Base-by-base conservation (phyloP, 257 asterid genomes). In the Euphrasia confusa region DNA sequence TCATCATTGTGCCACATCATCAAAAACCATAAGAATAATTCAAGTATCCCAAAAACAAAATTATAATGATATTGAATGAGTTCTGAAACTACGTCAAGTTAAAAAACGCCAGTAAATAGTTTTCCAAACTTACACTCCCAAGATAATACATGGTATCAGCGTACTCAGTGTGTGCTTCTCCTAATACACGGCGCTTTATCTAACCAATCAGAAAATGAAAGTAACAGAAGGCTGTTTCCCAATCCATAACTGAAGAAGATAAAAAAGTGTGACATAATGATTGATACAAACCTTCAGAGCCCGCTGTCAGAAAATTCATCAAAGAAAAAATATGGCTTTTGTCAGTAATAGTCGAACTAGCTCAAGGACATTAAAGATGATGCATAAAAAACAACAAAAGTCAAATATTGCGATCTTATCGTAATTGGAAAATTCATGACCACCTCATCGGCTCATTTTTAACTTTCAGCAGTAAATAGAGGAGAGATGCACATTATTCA, bases 81-180 rank as follows among this genome's bases (percentile, higher is more conserved):
- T 50, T 59, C 57, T 17, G 21, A 26, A 15, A 69, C 9, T 30
- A 54, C 1, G 28, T n/a, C 26, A 55, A 39, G 42, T 63, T 33
- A 33, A 53, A 24, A n/a, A 60, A 44, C 26, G 8, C 15, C 11
- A 50, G 33, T 28, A 35, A 39, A 63, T 58, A 50, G 35, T 61
- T 59, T 69, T 58, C 4, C 45, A 79, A 68, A 71, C 82, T 84
- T 86, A 89, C 99, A 66, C 80, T 82, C 30, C 97, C 99, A 54
- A 92, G 95, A 75, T 83, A 87, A 76, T 83, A 86, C 93, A 92
- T 80, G 24, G 99, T 81, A 64, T 92, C 95, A 53, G 99, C 99
- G 77, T 92, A 89, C 72, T 92, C 99, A 2, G 79, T 60, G 75
- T 89, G 89, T 26, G 70, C 75, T 76, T 84, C 95, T 63, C 99